Evolutionary conservation across 148 eudicot genomes (phyloP).

Genomic region (Amaranthus hypochondriacus): DNA sequence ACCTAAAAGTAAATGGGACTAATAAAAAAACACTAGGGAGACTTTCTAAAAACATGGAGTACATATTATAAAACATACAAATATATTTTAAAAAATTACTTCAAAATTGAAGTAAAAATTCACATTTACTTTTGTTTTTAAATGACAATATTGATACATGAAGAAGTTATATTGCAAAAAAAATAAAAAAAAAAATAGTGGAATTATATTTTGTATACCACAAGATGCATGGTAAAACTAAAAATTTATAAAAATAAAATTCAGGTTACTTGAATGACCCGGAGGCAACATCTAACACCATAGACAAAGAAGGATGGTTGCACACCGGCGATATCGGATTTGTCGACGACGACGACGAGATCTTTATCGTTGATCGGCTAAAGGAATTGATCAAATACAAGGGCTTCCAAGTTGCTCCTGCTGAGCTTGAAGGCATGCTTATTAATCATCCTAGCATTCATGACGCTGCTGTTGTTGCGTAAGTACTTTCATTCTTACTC

Average conservation of each 20-base stretch:
- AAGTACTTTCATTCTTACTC: constrained; percentile 16
- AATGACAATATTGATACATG: too few relatives aligned
- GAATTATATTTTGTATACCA: too few relatives aligned
- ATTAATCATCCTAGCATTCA: constrained; percentile 58
- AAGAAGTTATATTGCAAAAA: too few relatives aligned
- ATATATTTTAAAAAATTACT: too few relatives aligned
- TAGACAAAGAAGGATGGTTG: constrained; percentile 81
- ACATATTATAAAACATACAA: too few relatives aligned
- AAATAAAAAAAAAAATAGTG: too few relatives aligned
- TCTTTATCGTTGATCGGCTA: constrained; percentile 78
- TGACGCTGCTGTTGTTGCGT: constrained; percentile 95
- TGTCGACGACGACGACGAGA: constrained; percentile 72
- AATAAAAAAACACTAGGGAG: too few relatives aligned
- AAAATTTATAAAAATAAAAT: not conserved
- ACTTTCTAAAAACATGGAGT: too few relatives aligned
- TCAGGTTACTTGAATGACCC: constrained; percentile 68
- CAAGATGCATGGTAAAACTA: not conserved
- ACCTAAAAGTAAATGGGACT: too few relatives aligned
- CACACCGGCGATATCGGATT: constrained; percentile 88
- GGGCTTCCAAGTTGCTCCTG: constrained; percentile 93
- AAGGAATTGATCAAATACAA: constrained; percentile 88
- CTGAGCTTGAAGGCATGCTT: constrained; percentile 84
- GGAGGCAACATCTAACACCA: constrained; percentile 60
- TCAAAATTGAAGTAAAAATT: too few relatives aligned
- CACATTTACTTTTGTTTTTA: too few relatives aligned